Conservation (phyloP, 768 basidiomycete genomes). For the Xerocomus spinulosus region DNA sequence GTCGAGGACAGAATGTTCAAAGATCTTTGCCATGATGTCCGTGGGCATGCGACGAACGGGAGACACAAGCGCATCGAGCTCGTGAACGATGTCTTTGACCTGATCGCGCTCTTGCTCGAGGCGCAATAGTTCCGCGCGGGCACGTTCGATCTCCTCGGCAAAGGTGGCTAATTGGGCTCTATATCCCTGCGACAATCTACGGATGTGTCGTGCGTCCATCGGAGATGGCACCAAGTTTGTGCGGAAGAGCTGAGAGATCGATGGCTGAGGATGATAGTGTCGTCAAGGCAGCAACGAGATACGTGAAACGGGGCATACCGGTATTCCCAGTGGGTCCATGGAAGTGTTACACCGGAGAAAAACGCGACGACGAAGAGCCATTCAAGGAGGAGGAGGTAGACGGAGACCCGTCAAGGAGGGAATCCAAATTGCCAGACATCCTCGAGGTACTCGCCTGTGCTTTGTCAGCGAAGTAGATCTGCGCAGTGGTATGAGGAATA, state of each 20-base stretch:
- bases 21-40: constrained; percentile 26
- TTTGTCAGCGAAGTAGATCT: too few relatives aligned
- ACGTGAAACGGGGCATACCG: constrained; percentile 15
- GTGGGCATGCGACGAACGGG: constrained; percentile 31
- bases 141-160: constrained; percentile 16
- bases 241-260: constrained; percentile 26
- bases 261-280: constrained; percentile 8
- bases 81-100: constrained; percentile 13
- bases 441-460: background rate
- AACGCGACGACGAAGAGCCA: too few relatives aligned
- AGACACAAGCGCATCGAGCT: constrained; percentile 26
- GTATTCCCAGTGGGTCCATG: constrained; percentile 21
- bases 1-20: constrained; percentile 21
- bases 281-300: background rate
- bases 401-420: too few relatives aligned
- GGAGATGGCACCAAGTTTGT: constrained; percentile 28
- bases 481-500: too few relatives aligned
- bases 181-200: constrained; percentile 15
- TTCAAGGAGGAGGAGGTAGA: too few relatives aligned
- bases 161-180: constrained; percentile 12
- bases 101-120: constrained; percentile 17
- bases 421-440: too few relatives aligned
- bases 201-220: constrained; percentile 17
- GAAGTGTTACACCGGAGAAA: too few relatives aligned
- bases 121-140: constrained; percentile 15